Base-by-base conservation (phyloP, 169 alveolate species). In the Babesia bovis region DNA sequence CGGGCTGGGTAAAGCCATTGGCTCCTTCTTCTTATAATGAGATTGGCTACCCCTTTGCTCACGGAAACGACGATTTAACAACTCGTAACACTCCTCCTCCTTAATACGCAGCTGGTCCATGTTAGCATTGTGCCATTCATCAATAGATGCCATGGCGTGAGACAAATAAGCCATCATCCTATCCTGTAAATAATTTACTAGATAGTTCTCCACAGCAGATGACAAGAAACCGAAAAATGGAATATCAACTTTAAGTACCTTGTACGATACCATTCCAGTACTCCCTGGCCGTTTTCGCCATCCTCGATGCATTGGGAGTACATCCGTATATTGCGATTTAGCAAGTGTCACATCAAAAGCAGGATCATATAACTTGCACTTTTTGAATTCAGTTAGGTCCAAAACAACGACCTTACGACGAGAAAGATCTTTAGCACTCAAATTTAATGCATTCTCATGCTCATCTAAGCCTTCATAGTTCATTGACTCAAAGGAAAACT, bases 201-300 rank as follows among this genome's bases (percentile, higher is more conserved):
- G 59, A 85, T 82, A 90, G 40, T 72, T 83, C 57, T 90, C 94
- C 26, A 90, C 53, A 59, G 50, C 81, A n/a, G 92, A 84, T 32
- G 91, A 61, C 42, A 90, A 30, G 30, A 90, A 53, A 21, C 94
- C 94, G 60, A 90, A 85, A 87, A 85, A 88, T 1, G 94, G 94
- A 21, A 90, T 66, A 67, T 88, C 85, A 0, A 90, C 32, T 23
- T 53, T 66, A 38, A 90, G 59, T 6, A 89, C 51, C 76, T 90
- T 90, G 82, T 87, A 84, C 30, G 91, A 83, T 0, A 91, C 86
- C 65, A 87, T 83, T 4, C 77, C 87, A 25, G 26, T 13, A 5
- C 63, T 19, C 3, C 60, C 66, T 2, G 71, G 53, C 25, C 55
- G 45, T 4, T 56, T 42, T 32, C 9, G 30, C 85, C 85, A 77